phyloP scores from a whole-genome alignment of 2,329 filamentous ascomycete genomes.

The Ophiostoma pallidulum region DNA sequence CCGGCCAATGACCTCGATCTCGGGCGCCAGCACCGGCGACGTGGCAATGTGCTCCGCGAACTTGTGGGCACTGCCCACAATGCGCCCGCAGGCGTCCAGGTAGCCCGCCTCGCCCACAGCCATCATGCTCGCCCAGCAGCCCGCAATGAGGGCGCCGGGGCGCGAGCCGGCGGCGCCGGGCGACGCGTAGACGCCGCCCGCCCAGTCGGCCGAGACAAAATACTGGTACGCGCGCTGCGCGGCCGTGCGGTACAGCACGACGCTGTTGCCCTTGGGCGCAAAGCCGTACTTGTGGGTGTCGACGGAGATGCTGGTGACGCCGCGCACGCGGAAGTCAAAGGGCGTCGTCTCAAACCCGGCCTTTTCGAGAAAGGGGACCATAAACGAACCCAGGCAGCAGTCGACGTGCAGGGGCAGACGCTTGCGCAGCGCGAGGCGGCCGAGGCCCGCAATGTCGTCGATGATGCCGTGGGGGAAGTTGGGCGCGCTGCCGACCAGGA shows the following conservation, averaged over 20 bases:
- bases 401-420: slow-evolving; percentile 89
- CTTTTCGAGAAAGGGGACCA: slow-evolving; percentile 82
- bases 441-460: slow-evolving; percentile 82
- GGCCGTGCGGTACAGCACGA: slow-evolving; percentile 77
- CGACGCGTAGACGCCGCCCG: slow-evolving; percentile 89
- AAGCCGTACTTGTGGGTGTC: slow-evolving; percentile 99
- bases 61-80: slow-evolving; percentile 78
- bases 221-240: slow-evolving; percentile 82
- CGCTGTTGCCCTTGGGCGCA: slow-evolving; percentile 94
- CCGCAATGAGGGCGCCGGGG: slow-evolving; percentile 87
- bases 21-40: slow-evolving; percentile 56
- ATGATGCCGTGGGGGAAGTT: slow-evolving; percentile 99
- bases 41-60: slow-evolving; percentile 65
- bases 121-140: slow-evolving; percentile 92
- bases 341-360: slow-evolving; percentile 84
- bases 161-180: slow-evolving; percentile 86
- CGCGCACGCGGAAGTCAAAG: slow-evolving; percentile 90
- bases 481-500: slow-evolving; percentile 88
- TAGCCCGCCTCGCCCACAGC: slow-evolving; percentile 80
- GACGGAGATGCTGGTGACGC: slow-evolving; percentile 90
- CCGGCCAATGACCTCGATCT: slow-evolving; percentile 72
- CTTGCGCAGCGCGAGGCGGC: slow-evolving; percentile 68
- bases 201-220: slow-evolving; percentile 92
- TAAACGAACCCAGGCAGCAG: slow-evolving; percentile 93
- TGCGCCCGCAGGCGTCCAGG: slow-evolving; percentile 73